phyloP scores from a whole-genome alignment of 2,329 filamentous ascomycete species.

The Magnaporthiopsis incrustans region DNA sequence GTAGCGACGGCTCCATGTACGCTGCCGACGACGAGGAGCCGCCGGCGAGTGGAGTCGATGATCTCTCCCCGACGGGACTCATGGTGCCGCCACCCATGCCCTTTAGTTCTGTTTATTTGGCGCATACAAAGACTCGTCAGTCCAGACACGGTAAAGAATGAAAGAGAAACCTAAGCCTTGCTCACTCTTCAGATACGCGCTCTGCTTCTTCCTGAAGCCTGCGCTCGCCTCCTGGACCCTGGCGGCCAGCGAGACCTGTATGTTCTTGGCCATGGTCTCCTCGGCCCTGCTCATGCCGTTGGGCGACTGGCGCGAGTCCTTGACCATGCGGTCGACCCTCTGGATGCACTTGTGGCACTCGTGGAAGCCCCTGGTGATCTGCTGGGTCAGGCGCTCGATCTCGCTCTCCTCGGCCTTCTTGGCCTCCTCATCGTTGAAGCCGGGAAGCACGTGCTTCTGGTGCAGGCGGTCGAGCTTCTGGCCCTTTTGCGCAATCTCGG shows the following conservation, averaged over 20 bases:
- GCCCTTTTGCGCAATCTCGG: slow-evolving; percentile 73
- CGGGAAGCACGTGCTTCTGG: slow-evolving; percentile 92
- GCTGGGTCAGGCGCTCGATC: slow-evolving; percentile 84
- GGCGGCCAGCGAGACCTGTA: slow-evolving; percentile 83
- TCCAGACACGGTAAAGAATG: background rate
- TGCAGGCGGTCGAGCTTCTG: slow-evolving; percentile 84
- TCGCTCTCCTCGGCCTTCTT: slow-evolving; percentile 80
- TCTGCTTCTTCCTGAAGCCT: slow-evolving; percentile 93
- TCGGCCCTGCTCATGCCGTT: slow-evolving; percentile 72
- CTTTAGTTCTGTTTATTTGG: slow-evolving; percentile 54
- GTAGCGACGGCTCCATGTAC: slow-evolving; percentile 78
- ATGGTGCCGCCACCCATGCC: slow-evolving; percentile 52
- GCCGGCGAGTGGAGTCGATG: slow-evolving; percentile 36
- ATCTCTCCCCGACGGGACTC: slow-evolving; percentile 39
- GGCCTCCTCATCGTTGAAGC: slow-evolving; percentile 90
- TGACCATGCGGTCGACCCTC: slow-evolving; percentile 78
- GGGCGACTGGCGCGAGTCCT: slow-evolving; percentile 60
- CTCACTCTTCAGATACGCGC: slow-evolving; percentile 86
- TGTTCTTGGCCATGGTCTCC: slow-evolving; percentile 92
- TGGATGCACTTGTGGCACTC: slow-evolving; percentile 85
- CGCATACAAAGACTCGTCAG: background rate
- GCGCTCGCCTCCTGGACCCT: slow-evolving; percentile 89
- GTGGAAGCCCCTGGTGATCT: slow-evolving; percentile 83
- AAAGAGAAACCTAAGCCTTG: slow-evolving; percentile 2
- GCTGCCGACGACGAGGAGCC: slow-evolving; percentile 24